Percentiles rank a stretch among this genome's conserved stretches.
These are phyloP conservation scores for Hysterangium stoloniferum DNA, from an alignment of 768 basidiomycete genomes.

Conservation along the genomic window DNA sequence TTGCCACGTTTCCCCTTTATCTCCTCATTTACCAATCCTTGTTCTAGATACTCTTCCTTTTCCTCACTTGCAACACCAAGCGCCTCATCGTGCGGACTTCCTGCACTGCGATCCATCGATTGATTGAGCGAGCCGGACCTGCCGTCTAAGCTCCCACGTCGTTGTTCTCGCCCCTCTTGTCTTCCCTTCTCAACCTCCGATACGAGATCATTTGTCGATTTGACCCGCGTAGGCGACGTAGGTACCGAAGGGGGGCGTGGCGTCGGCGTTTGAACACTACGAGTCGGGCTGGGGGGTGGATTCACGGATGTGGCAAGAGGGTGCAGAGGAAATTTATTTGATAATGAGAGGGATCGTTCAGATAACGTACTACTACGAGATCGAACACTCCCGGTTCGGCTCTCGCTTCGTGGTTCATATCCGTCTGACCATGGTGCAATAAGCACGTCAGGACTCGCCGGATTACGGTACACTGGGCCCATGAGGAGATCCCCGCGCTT, in stretches of 20 bases:
- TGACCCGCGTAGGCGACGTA: conserved; percentile 44
- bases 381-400: neutral
- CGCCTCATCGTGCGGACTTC: neutral
- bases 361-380: conserved; percentile 3
- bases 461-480: conserved; percentile 9
- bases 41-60: neutral
- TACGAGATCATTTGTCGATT: conserved; percentile 47
- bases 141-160: neutral
- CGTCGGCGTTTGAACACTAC: neutral
- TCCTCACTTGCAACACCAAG: neutral
- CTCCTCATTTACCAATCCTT: neutral
- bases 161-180: conserved; percentile 13
- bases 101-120: neutral
- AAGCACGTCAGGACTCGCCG: conserved; percentile 12
- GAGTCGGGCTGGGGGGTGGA: neutral
- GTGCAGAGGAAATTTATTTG: neutral
- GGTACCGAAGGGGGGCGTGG: conserved; percentile 29
- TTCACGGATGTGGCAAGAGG: neutral
- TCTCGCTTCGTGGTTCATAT: neutral
- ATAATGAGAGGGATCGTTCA: neutral
- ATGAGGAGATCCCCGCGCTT: conserved; percentile 13
- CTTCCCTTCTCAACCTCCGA: conserved; percentile 24
- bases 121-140: neutral
- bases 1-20: conserved; percentile 14
- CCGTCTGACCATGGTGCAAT: conserved; percentile 10